These are phyloP conservation scores for Chlorella sp. DNA, from an alignment of 139 green algal genomes.

Conservation along the genomic window DNA sequence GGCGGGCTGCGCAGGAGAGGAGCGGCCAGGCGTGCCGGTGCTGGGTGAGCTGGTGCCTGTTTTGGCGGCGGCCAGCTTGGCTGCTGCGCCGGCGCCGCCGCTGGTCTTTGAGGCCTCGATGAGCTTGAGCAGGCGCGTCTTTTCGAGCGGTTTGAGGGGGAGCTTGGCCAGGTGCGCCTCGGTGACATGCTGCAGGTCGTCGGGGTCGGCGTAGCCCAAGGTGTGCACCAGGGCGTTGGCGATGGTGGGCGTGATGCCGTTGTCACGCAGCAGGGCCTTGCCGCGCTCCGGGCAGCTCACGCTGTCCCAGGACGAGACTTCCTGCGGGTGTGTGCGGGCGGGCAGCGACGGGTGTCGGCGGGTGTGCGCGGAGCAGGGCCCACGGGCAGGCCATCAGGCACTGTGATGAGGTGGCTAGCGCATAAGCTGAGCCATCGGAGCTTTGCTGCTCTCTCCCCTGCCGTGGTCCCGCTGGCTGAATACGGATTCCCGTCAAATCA, in stretches of 20 bases:
- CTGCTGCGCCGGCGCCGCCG: not conserved
- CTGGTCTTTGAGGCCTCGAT: not conserved
- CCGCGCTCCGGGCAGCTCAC: not conserved
- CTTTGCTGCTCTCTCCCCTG: not conserved
- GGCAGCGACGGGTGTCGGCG: too few species aligned
- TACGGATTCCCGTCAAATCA: not conserved
- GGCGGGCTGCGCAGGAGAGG: too few species aligned
- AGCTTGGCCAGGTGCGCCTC: not conserved
- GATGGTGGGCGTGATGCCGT: not conserved
- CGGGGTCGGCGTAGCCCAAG: not conserved
- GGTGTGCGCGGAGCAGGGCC: too few species aligned
- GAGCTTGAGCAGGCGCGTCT: not conserved
- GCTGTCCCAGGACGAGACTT: not conserved
- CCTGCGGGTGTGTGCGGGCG: not conserved
- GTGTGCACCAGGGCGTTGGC: not conserved
- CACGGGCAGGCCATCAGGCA: too few species aligned
- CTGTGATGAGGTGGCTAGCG: too few species aligned
- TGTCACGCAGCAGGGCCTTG: conserved; percentile 1
- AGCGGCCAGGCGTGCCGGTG: too few species aligned
- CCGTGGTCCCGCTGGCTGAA: not conserved
- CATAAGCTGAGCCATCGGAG: too few species aligned
- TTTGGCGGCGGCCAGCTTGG: not conserved
- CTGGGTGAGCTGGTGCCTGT: not conserved
- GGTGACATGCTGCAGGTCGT: conserved; percentile 1
- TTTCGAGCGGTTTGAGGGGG: conserved; percentile 1